Percentiles rank a stretch among this genome's conserved stretches.
These are phyloP conservation scores for Epichloe gansuensis DNA, from an alignment of 2,329 filamentous ascomycete genomes.

Conservation along the genomic window DNA sequence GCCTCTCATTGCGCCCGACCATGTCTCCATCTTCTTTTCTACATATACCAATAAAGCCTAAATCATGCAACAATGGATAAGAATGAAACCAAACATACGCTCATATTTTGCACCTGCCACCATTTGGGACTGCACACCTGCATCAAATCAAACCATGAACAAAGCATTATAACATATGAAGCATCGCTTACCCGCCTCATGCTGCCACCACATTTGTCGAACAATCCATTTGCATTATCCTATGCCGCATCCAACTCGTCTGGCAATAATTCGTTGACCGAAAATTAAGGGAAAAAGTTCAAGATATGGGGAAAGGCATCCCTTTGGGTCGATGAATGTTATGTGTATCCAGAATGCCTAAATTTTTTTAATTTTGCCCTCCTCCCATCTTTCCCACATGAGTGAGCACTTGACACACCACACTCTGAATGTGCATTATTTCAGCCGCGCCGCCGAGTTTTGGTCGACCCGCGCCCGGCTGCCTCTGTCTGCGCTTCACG, in stretches of 20 bases:
- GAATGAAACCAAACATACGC: not conserved
- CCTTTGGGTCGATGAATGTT: too few relatives aligned
- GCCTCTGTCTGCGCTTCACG: constrained; percentile 29
- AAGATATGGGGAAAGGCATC: too few relatives aligned
- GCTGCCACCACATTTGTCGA: not conserved
- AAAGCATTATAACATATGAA: not conserved
- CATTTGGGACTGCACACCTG: not conserved
- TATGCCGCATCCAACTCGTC: not conserved
- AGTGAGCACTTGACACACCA: not conserved
- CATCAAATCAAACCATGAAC: not conserved
- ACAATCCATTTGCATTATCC: not conserved
- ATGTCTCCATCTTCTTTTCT: not conserved
- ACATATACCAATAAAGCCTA: not conserved
- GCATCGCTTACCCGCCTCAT: not conserved
- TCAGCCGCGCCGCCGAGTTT: constrained; percentile 18
- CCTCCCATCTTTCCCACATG: not conserved
- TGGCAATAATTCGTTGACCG: not conserved
- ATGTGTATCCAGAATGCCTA: not conserved
- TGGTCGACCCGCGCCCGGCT: constrained; percentile 16
- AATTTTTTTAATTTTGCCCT: not conserved
- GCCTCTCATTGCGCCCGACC: not conserved
- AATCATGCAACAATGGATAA: not conserved
- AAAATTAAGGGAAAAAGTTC: not conserved
- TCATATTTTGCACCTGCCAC: not conserved
- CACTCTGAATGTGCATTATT: not conserved